phyloP scores from a whole-genome alignment of 176 grass and related monocot genomes.

The Saccharum officinarum region DNA sequence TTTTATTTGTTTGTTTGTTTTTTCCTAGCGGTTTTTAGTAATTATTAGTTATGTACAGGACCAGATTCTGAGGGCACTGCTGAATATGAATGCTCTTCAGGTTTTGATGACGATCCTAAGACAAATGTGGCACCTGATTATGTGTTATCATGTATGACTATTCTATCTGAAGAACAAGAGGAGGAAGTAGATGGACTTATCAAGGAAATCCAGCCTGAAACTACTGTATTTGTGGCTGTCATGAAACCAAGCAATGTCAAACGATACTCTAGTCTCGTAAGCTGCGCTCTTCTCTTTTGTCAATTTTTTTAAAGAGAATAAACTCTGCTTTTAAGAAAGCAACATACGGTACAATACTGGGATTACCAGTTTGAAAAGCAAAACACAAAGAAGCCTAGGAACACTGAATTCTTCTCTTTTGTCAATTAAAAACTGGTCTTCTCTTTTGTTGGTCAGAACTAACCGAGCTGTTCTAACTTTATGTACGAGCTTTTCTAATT shows the following conservation, averaged over 20 bases:
- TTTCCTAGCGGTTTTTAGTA: neutral
- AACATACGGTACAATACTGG: no score
- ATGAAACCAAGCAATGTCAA: slow-evolving; percentile 27
- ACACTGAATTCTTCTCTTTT: neutral
- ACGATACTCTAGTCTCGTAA: slow-evolving; percentile 9
- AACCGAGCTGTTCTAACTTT: no score
- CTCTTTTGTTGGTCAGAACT: neutral
- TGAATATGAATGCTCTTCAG: neutral
- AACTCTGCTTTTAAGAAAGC: no score
- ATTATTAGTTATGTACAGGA: neutral
- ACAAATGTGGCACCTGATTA: neutral
- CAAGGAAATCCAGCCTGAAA: slow-evolving; percentile 19
- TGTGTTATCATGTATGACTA: neutral
- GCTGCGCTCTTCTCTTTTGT: neutral
- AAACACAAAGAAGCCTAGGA: no score
- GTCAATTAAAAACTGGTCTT: neutral
- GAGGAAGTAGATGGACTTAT: neutral
- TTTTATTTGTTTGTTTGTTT: neutral
- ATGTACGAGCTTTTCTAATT: no score
- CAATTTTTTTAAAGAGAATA: no score
- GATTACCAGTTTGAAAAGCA: no score
- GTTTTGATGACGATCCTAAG: neutral
- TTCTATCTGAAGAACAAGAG: neutral
- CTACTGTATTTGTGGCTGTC: slow-evolving; percentile 20
- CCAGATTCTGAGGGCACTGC: neutral